A percentile compares a stretch with the other conserved stretches of the same genome.
phyloP scores from a whole-genome alignment of 257 asterid species.

The Nicotiana tomentosiformis region DNA sequence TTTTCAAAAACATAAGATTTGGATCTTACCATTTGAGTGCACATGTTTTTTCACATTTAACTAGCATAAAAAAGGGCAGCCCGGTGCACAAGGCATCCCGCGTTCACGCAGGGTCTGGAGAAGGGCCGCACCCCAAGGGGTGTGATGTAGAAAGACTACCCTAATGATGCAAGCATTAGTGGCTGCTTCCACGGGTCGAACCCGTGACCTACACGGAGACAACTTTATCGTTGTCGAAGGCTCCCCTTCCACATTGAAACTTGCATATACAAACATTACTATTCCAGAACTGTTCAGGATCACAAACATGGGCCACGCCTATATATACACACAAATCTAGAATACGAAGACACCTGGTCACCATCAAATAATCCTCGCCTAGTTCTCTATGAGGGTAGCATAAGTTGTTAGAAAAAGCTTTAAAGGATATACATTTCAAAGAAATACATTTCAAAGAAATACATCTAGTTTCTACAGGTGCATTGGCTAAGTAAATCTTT shows the following conservation, averaged over 20 bases:
- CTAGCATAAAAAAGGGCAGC: background rate
- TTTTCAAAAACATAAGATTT: background rate
- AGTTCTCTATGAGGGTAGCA: background rate
- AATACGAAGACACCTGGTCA: background rate
- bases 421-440: fast-evolving
- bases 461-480: background rate
- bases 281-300: background rate
- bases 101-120: no score
- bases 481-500: background rate
- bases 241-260: background rate
- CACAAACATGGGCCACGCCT: background rate
- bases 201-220: no score
- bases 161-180: no score
- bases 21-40: background rate
- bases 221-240: no score
- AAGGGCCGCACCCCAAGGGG: no score
- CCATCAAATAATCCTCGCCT: slow-evolving; percentile 1
- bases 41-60: background rate
- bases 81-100: no score
- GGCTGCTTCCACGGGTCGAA: no score
- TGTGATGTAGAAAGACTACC: no score
- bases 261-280: background rate
- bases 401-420: background rate
- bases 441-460: background rate
- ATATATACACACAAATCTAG: background rate